Conservation (phyloP, 768 basidiomycete genomes). For the Auriscalpium vulgare region DNA sequence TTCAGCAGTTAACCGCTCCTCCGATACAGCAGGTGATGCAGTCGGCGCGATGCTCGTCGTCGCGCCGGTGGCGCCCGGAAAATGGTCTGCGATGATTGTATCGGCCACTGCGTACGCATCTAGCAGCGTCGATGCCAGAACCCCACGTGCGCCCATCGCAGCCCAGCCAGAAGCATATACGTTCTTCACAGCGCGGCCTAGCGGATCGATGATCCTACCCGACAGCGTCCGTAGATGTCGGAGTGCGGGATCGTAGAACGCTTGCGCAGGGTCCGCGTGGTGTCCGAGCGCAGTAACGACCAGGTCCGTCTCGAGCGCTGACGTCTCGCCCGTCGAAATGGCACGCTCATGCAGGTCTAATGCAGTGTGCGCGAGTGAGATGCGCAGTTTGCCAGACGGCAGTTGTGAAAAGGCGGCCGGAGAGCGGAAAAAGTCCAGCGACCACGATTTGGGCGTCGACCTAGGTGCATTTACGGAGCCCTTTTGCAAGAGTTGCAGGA, state of each 20-base stretch:
- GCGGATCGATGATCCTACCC: conserved; percentile 40
- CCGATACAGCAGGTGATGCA: not conserved
- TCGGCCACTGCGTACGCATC: conserved; percentile 79
- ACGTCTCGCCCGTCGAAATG: conserved; percentile 47
- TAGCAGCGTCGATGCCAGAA: conserved; percentile 89
- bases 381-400: conserved; percentile 15
- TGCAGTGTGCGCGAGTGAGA: conserved; percentile 54
- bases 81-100: conserved; percentile 55
- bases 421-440: conserved; percentile 74
- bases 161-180: conserved; percentile 97
- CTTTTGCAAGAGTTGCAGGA: conserved; percentile 56
- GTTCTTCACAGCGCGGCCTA: conserved; percentile 33
- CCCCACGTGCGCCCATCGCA: conserved; percentile 83
- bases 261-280: conserved; percentile 50
- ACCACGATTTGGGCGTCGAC: conserved; percentile 61
- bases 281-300: conserved; percentile 89
- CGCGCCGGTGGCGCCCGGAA: conserved; percentile 9
- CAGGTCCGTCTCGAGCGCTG: conserved; percentile 55
- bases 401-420: conserved; percentile 42
- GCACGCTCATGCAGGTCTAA: conserved; percentile 45
- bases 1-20: conserved; percentile 25
- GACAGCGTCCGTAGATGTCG: conserved; percentile 47
- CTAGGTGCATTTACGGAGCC: conserved; percentile 48
- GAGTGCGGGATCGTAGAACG: conserved; percentile 51
- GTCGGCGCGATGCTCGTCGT: not conserved